Conservation (phyloP, 1,284 basidiomycete species). For the Cryptococcus maquisensis region DNA sequence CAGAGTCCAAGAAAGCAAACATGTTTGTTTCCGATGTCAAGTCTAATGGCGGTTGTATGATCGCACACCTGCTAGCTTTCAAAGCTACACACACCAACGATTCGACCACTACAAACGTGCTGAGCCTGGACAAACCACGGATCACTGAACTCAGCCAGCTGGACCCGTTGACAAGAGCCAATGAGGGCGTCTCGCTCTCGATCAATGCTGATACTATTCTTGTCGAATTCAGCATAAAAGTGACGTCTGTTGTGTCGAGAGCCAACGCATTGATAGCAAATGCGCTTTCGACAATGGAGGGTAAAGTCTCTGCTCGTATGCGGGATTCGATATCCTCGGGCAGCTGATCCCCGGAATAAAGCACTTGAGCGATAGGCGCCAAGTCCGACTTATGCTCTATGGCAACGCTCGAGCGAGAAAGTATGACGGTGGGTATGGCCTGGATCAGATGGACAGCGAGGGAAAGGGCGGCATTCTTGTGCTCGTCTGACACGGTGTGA, state of each 20-base stretch:
- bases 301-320: conserved; percentile 14
- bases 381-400: not conserved
- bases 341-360: conserved; percentile 1
- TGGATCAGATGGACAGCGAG: conserved; percentile 9
- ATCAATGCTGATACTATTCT: conserved; percentile 20
- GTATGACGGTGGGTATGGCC: not conserved
- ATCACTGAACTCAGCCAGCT: conserved; percentile 42
- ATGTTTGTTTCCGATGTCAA: conserved; percentile 26
- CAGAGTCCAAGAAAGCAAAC: conserved; percentile 29
- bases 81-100: conserved; percentile 59
- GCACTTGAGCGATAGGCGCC: not conserved
- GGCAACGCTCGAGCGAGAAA: not conserved
- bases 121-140: conserved; percentile 51
- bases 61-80: conserved; percentile 43
- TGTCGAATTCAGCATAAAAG: conserved; percentile 10
- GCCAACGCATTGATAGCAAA: conserved; percentile 16
- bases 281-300: conserved; percentile 16
- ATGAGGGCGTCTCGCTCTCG: conserved; percentile 24
- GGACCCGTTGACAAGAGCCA: conserved; percentile 17
- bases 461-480: no score
- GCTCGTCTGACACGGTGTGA: no score
- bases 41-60: conserved; percentile 21
- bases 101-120: conserved; percentile 62
- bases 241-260: conserved; percentile 1
- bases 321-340: not conserved